Evolutionary conservation across 352 stramenopile species (phyloP), one percentile per base, ranked within the genome.

Genomic region (Blastocystis sp.): DNA sequence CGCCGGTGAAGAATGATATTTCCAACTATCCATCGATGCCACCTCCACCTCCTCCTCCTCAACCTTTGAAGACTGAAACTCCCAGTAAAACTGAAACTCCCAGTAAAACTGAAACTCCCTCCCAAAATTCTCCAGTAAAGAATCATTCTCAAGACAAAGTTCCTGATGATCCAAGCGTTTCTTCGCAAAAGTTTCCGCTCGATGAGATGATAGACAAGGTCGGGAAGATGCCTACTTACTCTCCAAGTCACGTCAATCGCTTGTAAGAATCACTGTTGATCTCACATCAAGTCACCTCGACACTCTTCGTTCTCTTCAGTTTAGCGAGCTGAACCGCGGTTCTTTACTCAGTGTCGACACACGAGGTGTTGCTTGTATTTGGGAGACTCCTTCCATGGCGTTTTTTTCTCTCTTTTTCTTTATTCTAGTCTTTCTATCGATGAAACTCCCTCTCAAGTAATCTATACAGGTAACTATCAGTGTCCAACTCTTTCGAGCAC

Each of bases 381-480:
- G 73, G 73, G 73, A 84, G n/a, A 84, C 73, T 4, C 50, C 70
- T 9, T 23, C 26, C 8, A 47, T 47, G n/a, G 39, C 64, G 73
- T 66, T 29, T 20, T 8, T 9, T 23, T 1, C 41, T 15, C 7
- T 43, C 23, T 23, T n/a, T 54, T 26, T 11, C 18, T 23, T 84
- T 53, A n/a, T 37, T 18, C 11, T 50, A 84, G 73, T 29, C 56
- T 84, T 9, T 84, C 53, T 43, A 84, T 84, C 39, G 53, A 84
- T 29, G 34, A 34, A 6, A 26, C 26, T 15, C 73, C 73, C 50
- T 84, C 73, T 20, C 73, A 84, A n/a, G 73, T 84, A 18, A 66
- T 84, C n/a, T 84, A 84, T 43, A 41, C 45, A 20, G 41, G 43
- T 2, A 29, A 84, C 6, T 29, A 47, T 18, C 13, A 20, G 4